Evolutionary conservation across 1,284 basidiomycete species (phyloP).

Genomic region (Peniophora sp.): DNA sequence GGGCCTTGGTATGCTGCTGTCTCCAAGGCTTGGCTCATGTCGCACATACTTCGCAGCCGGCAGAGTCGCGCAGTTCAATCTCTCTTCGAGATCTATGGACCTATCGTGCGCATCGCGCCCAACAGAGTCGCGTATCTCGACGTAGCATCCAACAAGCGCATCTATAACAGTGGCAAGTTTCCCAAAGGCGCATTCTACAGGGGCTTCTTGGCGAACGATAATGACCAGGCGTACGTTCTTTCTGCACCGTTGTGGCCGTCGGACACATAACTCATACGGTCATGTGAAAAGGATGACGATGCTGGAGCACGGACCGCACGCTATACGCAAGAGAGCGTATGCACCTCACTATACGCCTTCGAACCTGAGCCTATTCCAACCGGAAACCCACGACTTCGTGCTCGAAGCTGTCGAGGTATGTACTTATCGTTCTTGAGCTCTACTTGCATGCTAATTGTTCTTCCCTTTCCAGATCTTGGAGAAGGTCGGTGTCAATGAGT

Average conservation of each 20-base stretch:
- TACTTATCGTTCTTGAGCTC: background rate
- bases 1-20: slow-evolving; percentile 17
- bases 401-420: slow-evolving; percentile 8
- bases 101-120: slow-evolving; percentile 14
- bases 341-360: slow-evolving; percentile 10
- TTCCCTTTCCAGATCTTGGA: slow-evolving; percentile 1
- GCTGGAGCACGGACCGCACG: slow-evolving; percentile 9
- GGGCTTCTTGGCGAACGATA: slow-evolving; percentile 10
- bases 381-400: slow-evolving; percentile 8
- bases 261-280: background rate
- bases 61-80: slow-evolving; percentile 12
- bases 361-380: slow-evolving; percentile 11
- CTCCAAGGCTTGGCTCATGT: slow-evolving; percentile 11
- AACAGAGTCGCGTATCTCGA: slow-evolving; percentile 13
- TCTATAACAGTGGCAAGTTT: slow-evolving; percentile 12
- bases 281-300: slow-evolving; percentile 10
- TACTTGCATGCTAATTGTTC: background rate
- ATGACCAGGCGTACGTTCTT: slow-evolving; percentile 14
- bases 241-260: too few relatives aligned
- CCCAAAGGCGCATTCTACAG: slow-evolving; percentile 19
- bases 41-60: slow-evolving; percentile 10
- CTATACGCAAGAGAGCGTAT: slow-evolving; percentile 7
- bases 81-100: slow-evolving; percentile 12
- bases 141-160: slow-evolving; percentile 8
- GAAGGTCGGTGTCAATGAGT: background rate